Conservation (phyloP, 2,329 filamentous ascomycete species). For the Tolypocladium cylindrosporum region DNA sequence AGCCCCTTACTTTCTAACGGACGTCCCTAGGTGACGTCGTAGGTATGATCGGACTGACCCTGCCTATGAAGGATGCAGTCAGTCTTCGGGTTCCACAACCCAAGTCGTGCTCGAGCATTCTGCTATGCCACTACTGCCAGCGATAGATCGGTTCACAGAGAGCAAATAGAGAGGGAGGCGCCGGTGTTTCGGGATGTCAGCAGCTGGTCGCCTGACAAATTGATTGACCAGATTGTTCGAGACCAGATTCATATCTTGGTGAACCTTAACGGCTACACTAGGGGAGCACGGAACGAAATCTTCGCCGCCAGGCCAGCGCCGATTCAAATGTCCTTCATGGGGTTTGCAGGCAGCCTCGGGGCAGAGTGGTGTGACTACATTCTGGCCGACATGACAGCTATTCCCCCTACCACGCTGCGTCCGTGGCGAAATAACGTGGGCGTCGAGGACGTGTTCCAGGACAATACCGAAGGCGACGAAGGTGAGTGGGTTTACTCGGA, state of each 20-base stretch:
- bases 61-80: constrained; percentile 70
- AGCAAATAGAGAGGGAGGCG: constrained; percentile 87
- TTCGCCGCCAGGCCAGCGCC: constrained; percentile 91
- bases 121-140: constrained; percentile 94
- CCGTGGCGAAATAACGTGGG: constrained; percentile 67
- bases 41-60: constrained; percentile 1
- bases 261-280: constrained; percentile 96
- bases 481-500: constrained; percentile 93
- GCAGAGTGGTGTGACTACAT: constrained; percentile 99
- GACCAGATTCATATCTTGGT: constrained; percentile 92
- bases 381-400: constrained; percentile 77
- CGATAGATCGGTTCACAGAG: constrained; percentile 79
- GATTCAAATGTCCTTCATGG: constrained; percentile 99
- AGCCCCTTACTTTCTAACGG: constrained; percentile 14
- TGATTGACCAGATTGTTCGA: constrained; percentile 76
- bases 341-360: constrained; percentile 89
- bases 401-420: constrained; percentile 71
- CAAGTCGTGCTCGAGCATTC: constrained; percentile 64
- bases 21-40: neutral
- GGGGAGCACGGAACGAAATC: constrained; percentile 92
- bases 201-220: constrained; percentile 70
- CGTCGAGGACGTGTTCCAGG: constrained; percentile 57
- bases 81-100: constrained; percentile 85
- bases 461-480: constrained; percentile 57
- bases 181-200: constrained; percentile 87